Evolutionary conservation across 2,329 filamentous ascomycete genomes (phyloP).

Genomic region (Neofusicoccum sp.): DNA sequence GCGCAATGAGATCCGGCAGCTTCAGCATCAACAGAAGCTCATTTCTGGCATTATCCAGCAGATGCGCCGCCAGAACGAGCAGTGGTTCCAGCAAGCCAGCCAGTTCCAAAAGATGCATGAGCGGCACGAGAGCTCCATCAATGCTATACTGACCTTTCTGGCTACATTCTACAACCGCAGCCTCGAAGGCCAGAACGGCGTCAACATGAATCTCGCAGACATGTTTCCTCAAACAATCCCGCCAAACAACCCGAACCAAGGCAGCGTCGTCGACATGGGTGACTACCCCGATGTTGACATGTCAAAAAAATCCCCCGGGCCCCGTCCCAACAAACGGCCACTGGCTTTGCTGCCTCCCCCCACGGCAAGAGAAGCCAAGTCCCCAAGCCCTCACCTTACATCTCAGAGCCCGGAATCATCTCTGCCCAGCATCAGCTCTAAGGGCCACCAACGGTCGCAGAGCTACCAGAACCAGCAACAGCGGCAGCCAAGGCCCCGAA

Average conservation of each 20-base stretch:
- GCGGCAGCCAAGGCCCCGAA: neutral
- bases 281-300: conserved; percentile 47
- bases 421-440: neutral
- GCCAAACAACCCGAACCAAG: conserved; percentile 53
- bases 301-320: conserved; percentile 32
- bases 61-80: conserved; percentile 80
- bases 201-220: conserved; percentile 80
- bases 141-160: conserved; percentile 95
- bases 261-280: conserved; percentile 62
- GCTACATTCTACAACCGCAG: conserved; percentile 96
- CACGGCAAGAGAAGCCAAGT: conserved; percentile 27
- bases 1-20: conserved; percentile 73
- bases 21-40: conserved; percentile 81
- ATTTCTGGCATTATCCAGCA: conserved; percentile 81
- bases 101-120: conserved; percentile 90
- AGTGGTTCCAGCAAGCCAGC: conserved; percentile 82
- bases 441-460: conserved; percentile 3
- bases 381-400: conserved; percentile 6
- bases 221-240: conserved; percentile 67
- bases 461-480: conserved; percentile 15
- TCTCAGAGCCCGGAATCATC: neutral
- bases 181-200: conserved; percentile 75
- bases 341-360: conserved; percentile 39
- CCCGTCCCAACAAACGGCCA: conserved; percentile 33
- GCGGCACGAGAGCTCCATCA: conserved; percentile 97